Base-by-base conservation (phyloP, 106 monocot species). In the Platanthera zijinensis region DNA sequence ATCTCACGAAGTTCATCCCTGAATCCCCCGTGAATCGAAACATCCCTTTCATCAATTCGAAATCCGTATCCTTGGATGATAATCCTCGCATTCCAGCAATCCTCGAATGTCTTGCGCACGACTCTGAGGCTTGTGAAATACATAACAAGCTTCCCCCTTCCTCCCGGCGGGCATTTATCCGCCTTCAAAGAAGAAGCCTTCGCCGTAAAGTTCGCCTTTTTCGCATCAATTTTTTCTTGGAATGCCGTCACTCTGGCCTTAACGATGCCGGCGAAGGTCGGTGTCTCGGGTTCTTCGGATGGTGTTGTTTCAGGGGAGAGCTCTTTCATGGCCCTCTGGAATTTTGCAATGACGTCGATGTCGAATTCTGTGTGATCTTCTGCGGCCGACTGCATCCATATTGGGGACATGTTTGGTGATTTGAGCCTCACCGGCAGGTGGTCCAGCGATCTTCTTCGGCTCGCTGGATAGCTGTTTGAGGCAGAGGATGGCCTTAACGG, bases 81-180 rank as follows among this genome's bases (percentile, higher is more conserved):
- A 46, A 78, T 46, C 39, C 64, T 78, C 2, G 81, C 77, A 2
- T 52, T 57, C 76, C 81, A 80, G 75, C 96, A 96, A 52, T 96
- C 92, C 79, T 92, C 96, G 74, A 82, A 93, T 1, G 96, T 96
- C 72, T 83, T 89, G 9, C 92, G 57, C 17, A 96, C 80, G 0
- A 88, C 96, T 15, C 92, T 84, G 9, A 96, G 77, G 76, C 96
- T 96, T 7, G 92, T 96, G 76, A 83, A 83, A 79, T 93, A 96
- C 51, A 93, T 51, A 9, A 92, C 90, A 46, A 90, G 89, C 66
- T 82, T 89, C 50, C 74, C 52, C 30, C 79, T 62, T 11, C 87
- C 79, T 8, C n/a, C 78, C 2, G 90, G 80, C 8, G 86, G 82
- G 77, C 70, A 67, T 18, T 51, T 73, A 51, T 21, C 17, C 1